Percentiles rank a stretch among this genome's conserved stretches.
Evolutionary conservation across 345 rosid genomes (phyloP).

Genomic region (Boechera divaricarpa): DNA sequence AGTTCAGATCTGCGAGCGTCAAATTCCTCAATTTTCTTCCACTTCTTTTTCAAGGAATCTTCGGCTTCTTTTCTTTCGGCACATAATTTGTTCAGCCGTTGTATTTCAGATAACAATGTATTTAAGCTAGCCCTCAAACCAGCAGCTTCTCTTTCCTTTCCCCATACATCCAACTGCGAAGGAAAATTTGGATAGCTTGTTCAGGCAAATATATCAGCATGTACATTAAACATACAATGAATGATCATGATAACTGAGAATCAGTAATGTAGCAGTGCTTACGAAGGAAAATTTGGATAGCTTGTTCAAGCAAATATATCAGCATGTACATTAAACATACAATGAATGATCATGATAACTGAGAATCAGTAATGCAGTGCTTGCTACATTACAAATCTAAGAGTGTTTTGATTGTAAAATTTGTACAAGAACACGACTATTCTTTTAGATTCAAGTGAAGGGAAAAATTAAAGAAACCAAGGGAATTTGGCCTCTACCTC

Average conservation of each 20-base stretch:
- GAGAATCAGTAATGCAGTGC: not conserved
- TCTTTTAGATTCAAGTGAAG: conserved; percentile 20
- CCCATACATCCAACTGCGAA: conserved; percentile 90
- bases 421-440: not conserved
- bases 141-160: conserved; percentile 88
- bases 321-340: conserved; percentile 22
- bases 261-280: conserved; percentile 1
- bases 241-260: too few species aligned
- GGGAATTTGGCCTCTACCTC: conserved; percentile 58
- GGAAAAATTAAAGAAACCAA: not conserved
- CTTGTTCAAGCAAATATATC: conserved; percentile 31
- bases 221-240: conserved; percentile 7
- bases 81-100: conserved; percentile 77
- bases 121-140: conserved; percentile 87
- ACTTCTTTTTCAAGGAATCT: conserved; percentile 84
- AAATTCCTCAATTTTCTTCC: conserved; percentile 97
- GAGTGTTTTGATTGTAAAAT: not conserved
- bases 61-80: conserved; percentile 95
- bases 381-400: not conserved
- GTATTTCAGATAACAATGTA: conserved; percentile 80
- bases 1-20: conserved; percentile 92
- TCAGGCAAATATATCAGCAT: conserved; percentile 36
- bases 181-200: conserved; percentile 20
- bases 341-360: conserved; percentile 1
- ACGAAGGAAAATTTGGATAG: conserved; percentile 32